Conservation (phyloP, 441 rosid species). For the Euphorbia schlechtendalii region DNA sequence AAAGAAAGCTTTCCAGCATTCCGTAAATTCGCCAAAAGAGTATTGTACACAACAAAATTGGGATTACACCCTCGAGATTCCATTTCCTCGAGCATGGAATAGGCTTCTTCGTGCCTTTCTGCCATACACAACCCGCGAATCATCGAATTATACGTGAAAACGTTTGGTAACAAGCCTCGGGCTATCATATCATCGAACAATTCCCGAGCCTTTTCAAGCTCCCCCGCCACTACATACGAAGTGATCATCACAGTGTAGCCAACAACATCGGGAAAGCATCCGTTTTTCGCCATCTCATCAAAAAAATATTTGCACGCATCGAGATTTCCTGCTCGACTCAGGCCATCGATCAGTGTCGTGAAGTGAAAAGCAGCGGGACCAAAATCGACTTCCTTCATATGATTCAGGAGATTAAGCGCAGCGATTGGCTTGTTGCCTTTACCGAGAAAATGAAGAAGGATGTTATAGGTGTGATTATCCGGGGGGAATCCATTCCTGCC, state of each 20-base stretch:
- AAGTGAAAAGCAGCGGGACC: constrained; percentile 66
- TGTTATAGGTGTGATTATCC: constrained; percentile 74
- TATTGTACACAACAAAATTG: constrained; percentile 74
- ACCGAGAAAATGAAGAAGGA: constrained; percentile 74
- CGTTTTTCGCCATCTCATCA: constrained; percentile 59
- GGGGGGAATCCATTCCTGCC: constrained; percentile 55
- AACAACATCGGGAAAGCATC: constrained; percentile 70
- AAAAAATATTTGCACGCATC: constrained; percentile 77
- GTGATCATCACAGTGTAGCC: constrained; percentile 87
- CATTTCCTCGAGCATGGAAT: constrained; percentile 71
- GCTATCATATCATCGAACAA: constrained; percentile 63
- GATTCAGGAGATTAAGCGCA: constrained; percentile 67
- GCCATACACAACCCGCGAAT: constrained; percentile 84
- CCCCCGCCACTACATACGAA: constrained; percentile 55
- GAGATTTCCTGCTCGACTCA: constrained; percentile 83
- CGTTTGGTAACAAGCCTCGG: constrained; percentile 74
- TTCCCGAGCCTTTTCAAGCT: constrained; percentile 63
- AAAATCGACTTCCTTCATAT: constrained; percentile 71
- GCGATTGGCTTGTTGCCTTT: constrained; percentile 72
- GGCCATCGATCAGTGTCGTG: constrained; percentile 81
- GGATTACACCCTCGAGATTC: constrained; percentile 83
- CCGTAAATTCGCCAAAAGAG: constrained; percentile 62
- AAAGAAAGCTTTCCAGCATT: constrained; percentile 73
- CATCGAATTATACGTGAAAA: constrained; percentile 74
- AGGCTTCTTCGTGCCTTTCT: constrained; percentile 63